A percentile compares a stretch with the other conserved stretches of the same genome.
Conservation (phyloP, 257 asterid species). For the Petunia axillaris region DNA sequence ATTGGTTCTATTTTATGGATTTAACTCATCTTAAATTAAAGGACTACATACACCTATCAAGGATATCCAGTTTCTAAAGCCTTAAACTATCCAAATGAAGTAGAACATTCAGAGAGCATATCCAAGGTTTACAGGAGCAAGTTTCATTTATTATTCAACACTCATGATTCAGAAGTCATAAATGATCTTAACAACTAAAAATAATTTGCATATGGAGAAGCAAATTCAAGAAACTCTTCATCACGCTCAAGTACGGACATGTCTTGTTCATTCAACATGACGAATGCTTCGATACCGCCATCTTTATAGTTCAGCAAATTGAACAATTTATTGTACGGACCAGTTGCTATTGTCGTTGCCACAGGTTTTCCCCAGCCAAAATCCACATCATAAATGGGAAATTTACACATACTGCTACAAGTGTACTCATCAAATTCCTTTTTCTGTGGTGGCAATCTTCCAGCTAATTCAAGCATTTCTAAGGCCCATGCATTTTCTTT, state of each 20-base stretch:
- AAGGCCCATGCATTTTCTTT: slow-evolving; percentile 16
- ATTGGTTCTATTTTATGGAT: not conserved
- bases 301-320: slow-evolving; percentile 7
- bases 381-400: slow-evolving; percentile 17
- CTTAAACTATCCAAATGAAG: not conserved
- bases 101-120: not conserved
- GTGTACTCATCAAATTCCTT: slow-evolving; percentile 14
- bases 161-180: not conserved
- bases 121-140: not conserved
- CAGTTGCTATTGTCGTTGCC: not conserved
- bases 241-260: slow-evolving; percentile 16
- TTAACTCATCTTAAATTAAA: not conserved
- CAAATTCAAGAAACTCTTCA: slow-evolving; percentile 22
- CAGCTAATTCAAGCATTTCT: slow-evolving; percentile 14
- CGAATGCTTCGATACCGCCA: slow-evolving; percentile 7
- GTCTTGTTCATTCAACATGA: slow-evolving; percentile 11
- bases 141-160: not conserved
- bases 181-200: not conserved
- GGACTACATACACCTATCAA: not conserved
- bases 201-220: slow-evolving; percentile 24
- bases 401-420: slow-evolving; percentile 23
- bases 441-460: not conserved
- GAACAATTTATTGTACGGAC: slow-evolving; percentile 22
- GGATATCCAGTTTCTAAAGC: not conserved
- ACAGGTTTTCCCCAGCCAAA: slow-evolving; percentile 20